Base-by-base conservation (phyloP, 257 asterid genomes). In the Plectranthus barbatus region DNA sequence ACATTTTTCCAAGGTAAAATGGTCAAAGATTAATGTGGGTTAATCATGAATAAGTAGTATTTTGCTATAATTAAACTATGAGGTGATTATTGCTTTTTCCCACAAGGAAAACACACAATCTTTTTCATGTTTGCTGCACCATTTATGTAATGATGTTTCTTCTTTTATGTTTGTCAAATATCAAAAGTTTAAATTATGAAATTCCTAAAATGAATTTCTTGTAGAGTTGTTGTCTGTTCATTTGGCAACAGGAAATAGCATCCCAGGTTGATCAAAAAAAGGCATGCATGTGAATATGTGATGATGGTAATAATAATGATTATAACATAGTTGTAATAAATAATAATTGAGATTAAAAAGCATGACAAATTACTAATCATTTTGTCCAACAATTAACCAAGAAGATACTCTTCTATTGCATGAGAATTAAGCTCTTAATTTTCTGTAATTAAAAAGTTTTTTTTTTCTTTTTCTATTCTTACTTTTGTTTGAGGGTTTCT, bases 251-350 rank as follows among this genome's bases (percentile, higher is more conserved):
- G 9, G 26, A 69, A 70, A 70, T 61, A 75, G 80, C 74, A 75
- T 65, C 75, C 70, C 79, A 70, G 73, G 80, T 69, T 72, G 78
- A 72, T 77, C 64, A 68, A 68, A 76, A 76, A 60, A 52, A 51
- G 54, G 63, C 75, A 64, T 76, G 81, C 81, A 77, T 77, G 81
- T 74, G 79, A 74, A 69, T 69, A 31, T 64, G 76, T 69, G 76
- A 77, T 77, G 76, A 77, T 77, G 73, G 56, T 77, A 77, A 50
- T 68, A 9, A 65, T 55, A 68, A 72, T 76, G 29, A 76, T 72
- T 72, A 68, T 56, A 26, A 61, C 62, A 76, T 70, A 64, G 63
- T 60, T 65, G 48, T 69, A 40, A 55, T 66, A 60, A 9, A 47
- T 64, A 24, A 75, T 52, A 37, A 40, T 26, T 57, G 11, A 54